Evolutionary conservation across 805 yeast genomes (phyloP).

Genomic region (Schizosaccharomyces cryophilus): DNA sequence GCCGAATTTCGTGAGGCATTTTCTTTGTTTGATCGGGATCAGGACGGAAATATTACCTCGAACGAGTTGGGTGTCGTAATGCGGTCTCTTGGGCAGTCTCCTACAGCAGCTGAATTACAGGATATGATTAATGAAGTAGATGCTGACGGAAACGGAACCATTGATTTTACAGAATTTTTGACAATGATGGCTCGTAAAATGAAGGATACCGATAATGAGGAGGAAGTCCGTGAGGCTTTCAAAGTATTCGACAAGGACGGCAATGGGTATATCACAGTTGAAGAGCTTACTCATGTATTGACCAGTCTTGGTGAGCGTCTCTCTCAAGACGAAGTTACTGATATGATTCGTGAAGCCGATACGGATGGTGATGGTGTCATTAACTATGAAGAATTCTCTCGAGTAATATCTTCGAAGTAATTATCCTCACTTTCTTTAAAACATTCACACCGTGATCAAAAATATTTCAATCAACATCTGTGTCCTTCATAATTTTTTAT

Average conservation of each 20-base stretch:
- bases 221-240: slow-evolving; percentile 91
- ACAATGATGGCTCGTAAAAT: slow-evolving; percentile 80
- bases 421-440: not conserved
- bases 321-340: slow-evolving; percentile 89
- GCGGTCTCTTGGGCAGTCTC: slow-evolving; percentile 97
- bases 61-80: slow-evolving; percentile 91
- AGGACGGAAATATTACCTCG: slow-evolving; percentile 49
- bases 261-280: slow-evolving; percentile 88
- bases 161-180: slow-evolving; percentile 59
- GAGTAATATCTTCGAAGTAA: slow-evolving; percentile 24
- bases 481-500: too few species aligned
- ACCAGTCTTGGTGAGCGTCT: slow-evolving; percentile 94
- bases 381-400: slow-evolving; percentile 88
- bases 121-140: slow-evolving; percentile 96
- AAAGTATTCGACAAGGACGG: slow-evolving; percentile 86
- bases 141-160: slow-evolving; percentile 75
- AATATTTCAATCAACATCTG: too few species aligned
- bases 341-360: slow-evolving; percentile 89
- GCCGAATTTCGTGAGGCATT: slow-evolving; percentile 95
- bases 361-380: slow-evolving; percentile 84
- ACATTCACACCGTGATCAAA: not conserved
- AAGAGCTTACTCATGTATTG: slow-evolving; percentile 87
- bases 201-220: slow-evolving; percentile 92
- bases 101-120: slow-evolving; percentile 82
- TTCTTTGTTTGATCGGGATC: slow-evolving; percentile 56